Evolutionary conservation across 2,329 filamentous ascomycete genomes (phyloP).

Genomic region (Orbilia blumenaviensis): DNA sequence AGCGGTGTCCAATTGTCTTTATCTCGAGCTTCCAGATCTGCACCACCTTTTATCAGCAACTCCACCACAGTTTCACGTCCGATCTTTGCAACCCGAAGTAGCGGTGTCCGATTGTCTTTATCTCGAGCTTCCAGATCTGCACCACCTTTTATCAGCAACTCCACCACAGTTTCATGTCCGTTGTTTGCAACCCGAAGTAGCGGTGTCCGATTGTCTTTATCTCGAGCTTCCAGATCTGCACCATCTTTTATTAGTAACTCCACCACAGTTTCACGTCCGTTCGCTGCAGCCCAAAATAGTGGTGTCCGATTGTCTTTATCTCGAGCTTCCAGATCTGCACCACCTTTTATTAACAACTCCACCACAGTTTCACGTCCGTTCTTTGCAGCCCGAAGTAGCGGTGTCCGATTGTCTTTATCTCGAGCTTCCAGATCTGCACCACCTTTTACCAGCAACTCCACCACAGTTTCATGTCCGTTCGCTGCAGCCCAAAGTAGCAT

Average conservation of each 20-base stretch:
- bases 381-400: not conserved
- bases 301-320: not conserved
- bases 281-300: not conserved
- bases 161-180: no score
- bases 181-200: no score
- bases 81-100: no score
- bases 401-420: not conserved
- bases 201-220: not conserved
- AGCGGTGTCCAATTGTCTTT: not conserved
- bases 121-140: no score
- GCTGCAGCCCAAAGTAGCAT: not conserved
- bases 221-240: not conserved
- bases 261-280: not conserved
- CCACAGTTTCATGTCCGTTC: not conserved
- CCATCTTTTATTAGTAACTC: not conserved
- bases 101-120: no score
- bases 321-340: not conserved
- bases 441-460: not conserved
- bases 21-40: not conserved
- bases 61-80: not conserved
- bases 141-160: no score
- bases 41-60: not conserved
- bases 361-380: not conserved
- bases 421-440: not conserved
- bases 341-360: not conserved